These are phyloP conservation scores for Xylariales sp. DNA, from an alignment of 2,329 filamentous ascomycete species.

Conservation along the genomic window DNA sequence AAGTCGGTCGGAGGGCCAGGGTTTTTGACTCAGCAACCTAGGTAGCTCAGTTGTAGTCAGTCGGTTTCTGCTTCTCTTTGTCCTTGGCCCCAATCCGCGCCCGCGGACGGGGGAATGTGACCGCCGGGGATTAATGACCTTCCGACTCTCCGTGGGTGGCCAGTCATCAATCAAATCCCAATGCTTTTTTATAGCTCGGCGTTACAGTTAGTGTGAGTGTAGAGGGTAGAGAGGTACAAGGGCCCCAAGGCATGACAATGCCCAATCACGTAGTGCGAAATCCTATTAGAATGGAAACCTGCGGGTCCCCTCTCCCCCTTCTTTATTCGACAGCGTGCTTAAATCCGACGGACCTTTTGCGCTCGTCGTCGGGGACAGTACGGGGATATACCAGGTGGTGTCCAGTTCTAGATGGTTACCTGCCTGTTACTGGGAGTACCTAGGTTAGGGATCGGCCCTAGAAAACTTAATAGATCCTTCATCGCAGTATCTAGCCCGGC, in stretches of 20 bases:
- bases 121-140: constrained; percentile 30
- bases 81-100: too few relatives aligned
- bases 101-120: constrained; percentile 20
- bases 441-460: too few relatives aligned
- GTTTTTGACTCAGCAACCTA: background rate
- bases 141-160: constrained; percentile 29
- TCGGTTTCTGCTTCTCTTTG: too few relatives aligned
- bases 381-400: too few relatives aligned
- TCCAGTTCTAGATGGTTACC: too few relatives aligned
- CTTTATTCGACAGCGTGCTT: constrained; percentile 16
- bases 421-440: too few relatives aligned
- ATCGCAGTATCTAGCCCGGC: too few relatives aligned
- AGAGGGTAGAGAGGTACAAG: too few relatives aligned
- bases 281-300: constrained; percentile 15
- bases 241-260: background rate
- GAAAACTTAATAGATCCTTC: too few relatives aligned
- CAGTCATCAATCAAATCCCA: background rate
- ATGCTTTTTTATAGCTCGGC: constrained; percentile 1
- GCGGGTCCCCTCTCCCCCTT: background rate
- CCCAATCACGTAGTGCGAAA: background rate
- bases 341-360: constrained; percentile 17
- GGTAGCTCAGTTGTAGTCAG: too few relatives aligned
- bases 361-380: background rate
- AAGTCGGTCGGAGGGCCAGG: background rate
- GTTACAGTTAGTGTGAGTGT: background rate